Base-by-base conservation (phyloP, 768 basidiomycete genomes). In the Podaxis carcinomalis region DNA sequence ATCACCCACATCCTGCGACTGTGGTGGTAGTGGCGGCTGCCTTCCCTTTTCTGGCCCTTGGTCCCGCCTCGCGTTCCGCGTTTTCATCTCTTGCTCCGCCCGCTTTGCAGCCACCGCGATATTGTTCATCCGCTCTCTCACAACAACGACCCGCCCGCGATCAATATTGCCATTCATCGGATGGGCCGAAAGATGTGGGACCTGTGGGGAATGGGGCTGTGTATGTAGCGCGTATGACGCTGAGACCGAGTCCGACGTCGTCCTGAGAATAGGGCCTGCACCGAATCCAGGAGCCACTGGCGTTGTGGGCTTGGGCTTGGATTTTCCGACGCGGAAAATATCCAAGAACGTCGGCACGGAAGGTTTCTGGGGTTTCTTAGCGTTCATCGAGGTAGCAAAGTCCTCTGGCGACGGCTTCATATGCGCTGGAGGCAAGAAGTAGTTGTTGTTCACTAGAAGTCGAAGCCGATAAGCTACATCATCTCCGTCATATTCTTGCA, bases 351-450 rank as follows among this genome's bases (percentile, higher is more conserved):
- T 78, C 5, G 83, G 78, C n/a, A 80, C 72, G 7, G 78, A 67
- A 2, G 75, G 64, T 71, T 83, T 69, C 2, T 74, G 64, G 1
- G 77, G 67, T 51, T 77, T 78, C 70, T 84, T 89, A 32, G 75
- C 62, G 36, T 73, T 70, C 10, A 68, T 68, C 44, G 69, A 69
- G 1, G 78, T 51, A 16, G 83, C 80, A 62, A 92, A 83, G 55
- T 89, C 84, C 27, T 87, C 78, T 2, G 86, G 82, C 9, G 83
- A 83, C 1, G 92, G 92, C 68, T 94, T 94, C 44, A 86, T 81
- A 68, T 94, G 92, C 0, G 92, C 92, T 9, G 92, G 93, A 3
- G 92, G 92, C 39, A 94, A 84, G 68, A 91, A 94, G 70, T 94
- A 94, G 68, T 81, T 93, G 73, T 94, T 94, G 71, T 88, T 90